Evolutionary conservation across 2,329 filamentous ascomycete genomes (phyloP), one percentile per base, ranked within the genome.

Genomic region (Fusarium sp.): DNA sequence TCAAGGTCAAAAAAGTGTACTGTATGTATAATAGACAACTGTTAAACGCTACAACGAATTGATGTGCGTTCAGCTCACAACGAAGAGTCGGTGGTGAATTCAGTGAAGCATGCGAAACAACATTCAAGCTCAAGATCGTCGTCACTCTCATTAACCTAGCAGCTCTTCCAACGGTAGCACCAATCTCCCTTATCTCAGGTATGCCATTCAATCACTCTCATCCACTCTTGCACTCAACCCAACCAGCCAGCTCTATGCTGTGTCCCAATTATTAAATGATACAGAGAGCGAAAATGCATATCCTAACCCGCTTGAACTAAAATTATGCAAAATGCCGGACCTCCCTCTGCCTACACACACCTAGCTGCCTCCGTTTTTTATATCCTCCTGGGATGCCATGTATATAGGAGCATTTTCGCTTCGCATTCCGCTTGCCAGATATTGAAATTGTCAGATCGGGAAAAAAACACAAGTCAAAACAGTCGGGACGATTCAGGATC

Each of bases 1-100:
- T 48, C 34, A 42, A 43, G 55, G 63, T 48, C 49, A 55, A 68
- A 68, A 55, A 46, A 68, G 66, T 70, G 70, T 50, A 68, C 41
- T 73, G 66, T 74, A 72, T 74, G 74, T 74, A 69, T 73, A 63
- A 58, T 68, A 60, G 56, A 51, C 41, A 69, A 69, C 53, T 49
- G 47, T 21, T 54, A 51, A 53, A 66, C 45, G 50, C 40, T 40
- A 34, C 49, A 50, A 32, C 34, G 51, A 53, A 48, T 43, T 42
- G 66, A 42, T 45, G 50, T 49, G 51, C 28, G 27, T 16, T 43
- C 20, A 23, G 27, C 28, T 25, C 23, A 5, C 14, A 21, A 43
- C 32, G 12, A 25, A 51, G 40, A 25, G 21, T 40, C 20, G 23
- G 32, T 27, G 23, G 49, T 20, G 16, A 18, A 14, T 7, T 20